Evolutionary conservation across 805 yeast species (phyloP).

Genomic region (Wickerhamiella bombiphila): DNA sequence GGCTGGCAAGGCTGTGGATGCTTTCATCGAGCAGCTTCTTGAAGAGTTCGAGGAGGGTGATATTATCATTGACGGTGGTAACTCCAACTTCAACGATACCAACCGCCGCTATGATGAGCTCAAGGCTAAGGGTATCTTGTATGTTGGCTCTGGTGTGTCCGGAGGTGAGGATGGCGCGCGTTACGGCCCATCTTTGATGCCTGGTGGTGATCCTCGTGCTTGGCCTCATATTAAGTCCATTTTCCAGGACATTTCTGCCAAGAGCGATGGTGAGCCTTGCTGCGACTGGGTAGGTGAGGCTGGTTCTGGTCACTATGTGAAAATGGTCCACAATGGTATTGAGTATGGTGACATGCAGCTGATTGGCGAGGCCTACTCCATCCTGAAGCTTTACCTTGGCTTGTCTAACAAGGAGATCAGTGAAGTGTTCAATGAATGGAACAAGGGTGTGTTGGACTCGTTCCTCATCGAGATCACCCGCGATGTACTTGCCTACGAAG

Average conservation of each 20-base stretch:
- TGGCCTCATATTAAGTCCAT: slow-evolving; percentile 97
- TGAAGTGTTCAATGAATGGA: slow-evolving; percentile 85
- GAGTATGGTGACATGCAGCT: slow-evolving; percentile 99
- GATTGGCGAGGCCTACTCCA: slow-evolving; percentile 94
- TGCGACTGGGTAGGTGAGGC: slow-evolving; percentile 99
- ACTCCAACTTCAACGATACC: slow-evolving; percentile 97
- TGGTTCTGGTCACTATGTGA: slow-evolving; percentile 97
- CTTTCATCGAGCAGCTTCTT: slow-evolving; percentile 70
- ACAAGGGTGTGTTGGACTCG: slow-evolving; percentile 93
- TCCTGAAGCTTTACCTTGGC: slow-evolving; percentile 87
- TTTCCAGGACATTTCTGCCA: slow-evolving; percentile 92
- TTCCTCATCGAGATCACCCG: slow-evolving; percentile 94
- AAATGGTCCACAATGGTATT: slow-evolving; percentile 99
- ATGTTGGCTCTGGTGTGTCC: slow-evolving; percentile 98
- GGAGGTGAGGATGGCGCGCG: slow-evolving; percentile 99
- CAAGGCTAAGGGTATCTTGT: slow-evolving; percentile 70
- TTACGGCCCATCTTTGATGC: slow-evolving; percentile 98
- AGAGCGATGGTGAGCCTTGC: slow-evolving; percentile 97
- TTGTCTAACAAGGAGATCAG: slow-evolving; percentile 84
- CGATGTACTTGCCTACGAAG: slow-evolving; percentile 81
- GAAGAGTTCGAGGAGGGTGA: slow-evolving; percentile 93
- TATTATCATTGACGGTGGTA: slow-evolving; percentile 98
- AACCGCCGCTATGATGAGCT: slow-evolving; percentile 92
- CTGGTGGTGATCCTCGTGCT: slow-evolving; percentile 96
- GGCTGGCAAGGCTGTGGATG: slow-evolving; percentile 93